These are phyloP conservation scores for Orbilia oligospora DNA, from an alignment of 2,329 filamentous ascomycete genomes.

Conservation along the genomic window DNA sequence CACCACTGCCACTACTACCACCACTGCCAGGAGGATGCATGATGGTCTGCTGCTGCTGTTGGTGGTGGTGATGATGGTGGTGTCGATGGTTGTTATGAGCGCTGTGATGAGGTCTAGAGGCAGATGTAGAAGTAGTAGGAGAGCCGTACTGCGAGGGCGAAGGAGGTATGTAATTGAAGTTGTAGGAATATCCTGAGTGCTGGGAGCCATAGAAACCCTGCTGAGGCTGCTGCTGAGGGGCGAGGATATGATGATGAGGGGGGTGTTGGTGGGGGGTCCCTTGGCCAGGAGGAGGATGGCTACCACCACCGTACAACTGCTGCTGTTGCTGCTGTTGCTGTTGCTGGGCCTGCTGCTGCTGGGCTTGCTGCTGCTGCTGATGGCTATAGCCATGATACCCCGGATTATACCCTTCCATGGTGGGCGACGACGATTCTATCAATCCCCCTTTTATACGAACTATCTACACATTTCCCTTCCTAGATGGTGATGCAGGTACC, in stretches of 20 bases:
- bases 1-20: constrained; percentile 1
- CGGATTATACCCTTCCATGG: constrained; percentile 57
- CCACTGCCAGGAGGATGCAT: constrained; percentile 12
- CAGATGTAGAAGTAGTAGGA: neutral
- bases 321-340: neutral
- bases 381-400: constrained; percentile 35
- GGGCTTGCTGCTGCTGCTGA: constrained; percentile 16
- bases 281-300: neutral
- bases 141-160: constrained; percentile 1
- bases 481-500: neutral
- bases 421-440: constrained; percentile 10
- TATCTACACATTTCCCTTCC: constrained; percentile 10
- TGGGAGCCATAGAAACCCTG: constrained; percentile 48
- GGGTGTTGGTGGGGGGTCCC: constrained; percentile 10
- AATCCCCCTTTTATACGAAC: neutral
- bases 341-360: neutral
- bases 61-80: neutral
- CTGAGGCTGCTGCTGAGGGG: constrained; percentile 3
- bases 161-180: constrained; percentile 59
- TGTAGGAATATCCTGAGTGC: constrained; percentile 49
- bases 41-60: neutral
- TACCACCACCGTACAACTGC: constrained; percentile 19
- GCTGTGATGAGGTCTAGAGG: neutral
- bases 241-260: constrained; percentile 6
- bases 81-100: neutral